These are phyloP conservation scores for Microsporum canis DNA, from an alignment of 2,329 filamentous ascomycete species.

Conservation along the genomic window DNA sequence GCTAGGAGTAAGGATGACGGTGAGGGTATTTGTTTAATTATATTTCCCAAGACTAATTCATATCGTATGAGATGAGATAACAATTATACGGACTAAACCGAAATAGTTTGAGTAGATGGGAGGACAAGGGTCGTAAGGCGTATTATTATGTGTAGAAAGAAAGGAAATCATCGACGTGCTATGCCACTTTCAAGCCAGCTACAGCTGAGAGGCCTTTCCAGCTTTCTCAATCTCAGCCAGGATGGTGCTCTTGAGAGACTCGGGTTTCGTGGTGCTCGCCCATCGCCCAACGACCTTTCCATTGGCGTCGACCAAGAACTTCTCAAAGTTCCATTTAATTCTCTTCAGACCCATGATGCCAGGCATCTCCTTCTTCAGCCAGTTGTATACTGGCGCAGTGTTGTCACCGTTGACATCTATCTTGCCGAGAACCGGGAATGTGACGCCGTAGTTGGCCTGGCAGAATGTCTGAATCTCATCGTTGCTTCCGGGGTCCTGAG, in stretches of 20 bases:
- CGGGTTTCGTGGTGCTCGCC: constrained; percentile 81
- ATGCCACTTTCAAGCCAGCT: background rate
- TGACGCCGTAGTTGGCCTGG: constrained; percentile 87
- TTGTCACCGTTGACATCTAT: constrained; percentile 83
- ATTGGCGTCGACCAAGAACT: constrained; percentile 81
- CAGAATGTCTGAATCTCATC: constrained; percentile 77
- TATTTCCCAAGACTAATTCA: background rate
- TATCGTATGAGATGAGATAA: background rate
- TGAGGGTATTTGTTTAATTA: background rate
- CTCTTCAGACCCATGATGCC: constrained; percentile 79
- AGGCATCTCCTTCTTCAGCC: constrained; percentile 58
- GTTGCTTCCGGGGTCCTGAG: constrained; percentile 74
- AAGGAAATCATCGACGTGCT: background rate
- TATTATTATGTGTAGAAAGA: background rate
- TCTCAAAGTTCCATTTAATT: constrained; percentile 99
- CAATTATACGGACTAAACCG: background rate
- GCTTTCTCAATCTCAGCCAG: constrained; percentile 58
- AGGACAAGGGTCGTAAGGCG: background rate
- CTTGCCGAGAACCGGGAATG: constrained; percentile 85
- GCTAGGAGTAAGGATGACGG: background rate
- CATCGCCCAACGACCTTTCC: constrained; percentile 77
- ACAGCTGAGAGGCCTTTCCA: constrained; percentile 24
- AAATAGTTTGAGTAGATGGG: background rate
- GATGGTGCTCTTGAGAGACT: constrained; percentile 63
- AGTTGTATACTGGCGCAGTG: constrained; percentile 69